Percentiles rank a stretch among this genome's conserved stretches.
These are phyloP conservation scores for Mycena citricolor DNA, from an alignment of 1,284 basidiomycete species.

Conservation along the genomic window DNA sequence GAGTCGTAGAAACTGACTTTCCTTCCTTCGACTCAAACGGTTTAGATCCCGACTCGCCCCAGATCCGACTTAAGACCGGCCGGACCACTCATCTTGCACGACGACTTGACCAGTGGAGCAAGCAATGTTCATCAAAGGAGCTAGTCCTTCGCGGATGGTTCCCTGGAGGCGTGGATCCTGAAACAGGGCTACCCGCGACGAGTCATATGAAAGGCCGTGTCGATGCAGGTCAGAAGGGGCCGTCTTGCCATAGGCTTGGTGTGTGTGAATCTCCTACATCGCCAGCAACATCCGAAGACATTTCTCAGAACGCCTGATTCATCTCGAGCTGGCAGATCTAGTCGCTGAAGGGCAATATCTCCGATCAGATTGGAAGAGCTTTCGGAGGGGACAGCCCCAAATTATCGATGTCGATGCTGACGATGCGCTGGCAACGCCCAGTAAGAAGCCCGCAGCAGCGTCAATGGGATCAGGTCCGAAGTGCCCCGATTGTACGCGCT, in stretches of 20 bases:
- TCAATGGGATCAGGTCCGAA: constrained; percentile 23
- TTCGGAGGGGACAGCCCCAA: constrained; percentile 25
- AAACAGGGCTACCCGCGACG: constrained; percentile 25
- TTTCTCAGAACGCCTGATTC: constrained; percentile 65
- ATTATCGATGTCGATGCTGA: constrained; percentile 24
- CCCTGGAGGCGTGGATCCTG: constrained; percentile 33
- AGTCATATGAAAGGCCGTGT: constrained; percentile 45
- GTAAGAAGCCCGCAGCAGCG: constrained; percentile 25
- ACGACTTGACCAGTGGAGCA: constrained; percentile 69
- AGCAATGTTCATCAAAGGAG: constrained; percentile 55
- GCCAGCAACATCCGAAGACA: constrained; percentile 30
- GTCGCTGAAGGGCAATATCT: constrained; percentile 59
- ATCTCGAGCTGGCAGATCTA: constrained; percentile 73
- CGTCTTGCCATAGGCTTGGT: constrained; percentile 47
- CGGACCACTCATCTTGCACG: constrained; percentile 52
- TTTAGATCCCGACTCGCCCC: constrained; percentile 30
- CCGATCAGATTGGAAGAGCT: constrained; percentile 41
- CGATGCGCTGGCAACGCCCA: constrained; percentile 16
- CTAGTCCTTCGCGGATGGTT: constrained; percentile 43
- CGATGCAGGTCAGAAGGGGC: constrained; percentile 52
- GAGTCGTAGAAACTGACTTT: constrained; percentile 2
- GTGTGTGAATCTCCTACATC: constrained; percentile 24
- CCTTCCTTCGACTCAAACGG: background rate
- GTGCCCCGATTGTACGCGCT: constrained; percentile 30
- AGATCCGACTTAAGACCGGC: constrained; percentile 51